phyloP scores from a whole-genome alignment of 495 filamentous ascomycete species.

The Copromyces sp. region DNA sequence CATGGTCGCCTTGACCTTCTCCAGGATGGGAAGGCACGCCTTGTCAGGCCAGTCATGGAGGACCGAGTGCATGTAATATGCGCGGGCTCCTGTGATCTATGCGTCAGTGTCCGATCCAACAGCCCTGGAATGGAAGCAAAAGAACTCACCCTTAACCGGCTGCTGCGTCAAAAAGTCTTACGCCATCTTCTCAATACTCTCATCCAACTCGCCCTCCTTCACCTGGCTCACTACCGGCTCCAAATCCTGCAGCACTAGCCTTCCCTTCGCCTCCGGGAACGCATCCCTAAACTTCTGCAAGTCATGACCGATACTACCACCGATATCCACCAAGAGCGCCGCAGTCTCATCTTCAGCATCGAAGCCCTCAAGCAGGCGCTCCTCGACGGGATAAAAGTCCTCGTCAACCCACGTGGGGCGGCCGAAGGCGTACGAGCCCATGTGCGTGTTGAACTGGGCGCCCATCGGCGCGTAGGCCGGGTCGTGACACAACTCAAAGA shows the following conservation, averaged over 20 bases:
- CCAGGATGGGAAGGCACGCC: constrained; percentile 28
- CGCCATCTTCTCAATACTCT: constrained; percentile 18
- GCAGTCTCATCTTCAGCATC: constrained; percentile 16
- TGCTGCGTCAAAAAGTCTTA: constrained; percentile 37
- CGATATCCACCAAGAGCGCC: constrained; percentile 38
- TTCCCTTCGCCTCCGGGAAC: constrained; percentile 18
- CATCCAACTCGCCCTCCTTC: neutral
- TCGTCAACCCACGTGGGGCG: constrained; percentile 38
- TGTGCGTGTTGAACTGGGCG: constrained; percentile 35
- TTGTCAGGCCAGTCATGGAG: constrained; percentile 43
- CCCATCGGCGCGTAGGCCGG: constrained; percentile 1
- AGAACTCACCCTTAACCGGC: constrained; percentile 30
- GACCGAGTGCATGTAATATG: constrained; percentile 35
- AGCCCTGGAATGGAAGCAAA: neutral
- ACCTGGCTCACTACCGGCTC: constrained; percentile 28
- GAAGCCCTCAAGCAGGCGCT: constrained; percentile 20
- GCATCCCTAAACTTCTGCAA: constrained; percentile 25
- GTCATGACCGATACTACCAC: constrained; percentile 36
- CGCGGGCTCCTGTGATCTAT: constrained; percentile 24
- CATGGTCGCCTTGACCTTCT: constrained; percentile 29
- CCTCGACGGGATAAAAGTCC: constrained; percentile 34
- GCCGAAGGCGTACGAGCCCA: constrained; percentile 35
- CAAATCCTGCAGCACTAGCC: constrained; percentile 38
- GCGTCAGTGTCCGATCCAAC: too few species aligned
- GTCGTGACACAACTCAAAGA: constrained; percentile 22